phyloP scores from a whole-genome alignment of 2,329 filamentous ascomycete genomes.

The Incumbomyces lentus region DNA sequence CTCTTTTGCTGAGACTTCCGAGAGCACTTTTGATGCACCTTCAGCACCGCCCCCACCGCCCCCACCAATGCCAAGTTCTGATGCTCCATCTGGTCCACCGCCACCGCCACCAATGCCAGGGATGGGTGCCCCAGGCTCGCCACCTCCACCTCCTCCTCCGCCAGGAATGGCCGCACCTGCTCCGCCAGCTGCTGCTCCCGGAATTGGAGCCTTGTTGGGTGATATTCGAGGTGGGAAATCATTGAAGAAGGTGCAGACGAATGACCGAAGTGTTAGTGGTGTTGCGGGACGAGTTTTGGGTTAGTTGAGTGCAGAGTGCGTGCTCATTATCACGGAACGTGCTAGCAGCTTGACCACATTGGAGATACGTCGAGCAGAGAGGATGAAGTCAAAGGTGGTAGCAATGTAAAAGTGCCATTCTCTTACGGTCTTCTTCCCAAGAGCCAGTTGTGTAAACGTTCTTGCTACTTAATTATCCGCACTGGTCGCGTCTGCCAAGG shows the following conservation, averaged over 20 bases:
- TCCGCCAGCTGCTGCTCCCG: constrained; percentile 29
- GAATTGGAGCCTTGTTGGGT: constrained; percentile 55
- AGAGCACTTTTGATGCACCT: constrained; percentile 19
- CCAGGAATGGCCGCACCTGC: constrained; percentile 19
- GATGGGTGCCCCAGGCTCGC: constrained; percentile 27
- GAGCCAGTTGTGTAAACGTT: no score
- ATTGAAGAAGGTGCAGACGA: constrained; percentile 80
- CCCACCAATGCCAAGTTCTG: constrained; percentile 28
- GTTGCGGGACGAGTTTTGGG: constrained; percentile 63
- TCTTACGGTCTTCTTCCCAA: no score
- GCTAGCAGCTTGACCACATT: no score
- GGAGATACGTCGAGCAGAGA: no score
- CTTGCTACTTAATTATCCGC: no score
- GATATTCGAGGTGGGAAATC: constrained; percentile 69
- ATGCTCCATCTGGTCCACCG: constrained; percentile 23
- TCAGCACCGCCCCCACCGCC: constrained; percentile 23
- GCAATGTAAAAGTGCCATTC: no score
- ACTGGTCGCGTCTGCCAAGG: no score
- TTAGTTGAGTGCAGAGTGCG: not conserved
- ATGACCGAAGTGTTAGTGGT: constrained; percentile 66
- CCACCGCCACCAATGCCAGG: constrained; percentile 30
- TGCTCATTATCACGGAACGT: no score
- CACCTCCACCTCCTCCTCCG: constrained; percentile 20
- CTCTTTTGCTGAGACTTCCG: constrained; percentile 19
- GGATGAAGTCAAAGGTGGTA: no score